Percentiles rank a stretch among this genome's conserved stretches.
Conservation (phyloP, 345 rosid genomes). For the Zanthoxylum bungeanum region DNA sequence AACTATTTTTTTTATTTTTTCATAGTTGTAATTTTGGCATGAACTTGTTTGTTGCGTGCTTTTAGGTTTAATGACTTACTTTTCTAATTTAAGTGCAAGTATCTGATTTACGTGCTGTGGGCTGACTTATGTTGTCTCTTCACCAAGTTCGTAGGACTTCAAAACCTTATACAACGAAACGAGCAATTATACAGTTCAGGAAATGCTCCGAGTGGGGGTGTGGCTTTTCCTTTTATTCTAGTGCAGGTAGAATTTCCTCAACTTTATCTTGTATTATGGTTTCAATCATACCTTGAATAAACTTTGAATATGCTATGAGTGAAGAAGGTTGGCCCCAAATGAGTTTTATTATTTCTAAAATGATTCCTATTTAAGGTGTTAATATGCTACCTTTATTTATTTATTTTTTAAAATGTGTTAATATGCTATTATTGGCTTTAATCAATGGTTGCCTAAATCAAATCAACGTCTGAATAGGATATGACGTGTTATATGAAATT, state of each 20-base stretch:
- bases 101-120: background rate
- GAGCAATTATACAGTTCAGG: conserved; percentile 77
- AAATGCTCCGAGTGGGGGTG: conserved; percentile 80
- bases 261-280: background rate
- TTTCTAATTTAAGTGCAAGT: background rate
- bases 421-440: no score
- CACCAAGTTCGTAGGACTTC: conserved; percentile 76
- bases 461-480: background rate
- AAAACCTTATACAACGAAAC: conserved; percentile 78
- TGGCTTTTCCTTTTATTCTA: conserved; percentile 93
- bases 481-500: background rate
- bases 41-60: conserved; percentile 5
- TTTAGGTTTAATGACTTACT: background rate
- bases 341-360: background rate
- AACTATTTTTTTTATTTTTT: conserved; percentile 5
- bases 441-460: background rate
- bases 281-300: background rate
- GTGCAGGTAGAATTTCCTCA: conserved; percentile 69
- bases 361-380: background rate
- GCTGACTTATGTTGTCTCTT: conserved; percentile 22
- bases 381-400: no score
- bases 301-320: background rate
- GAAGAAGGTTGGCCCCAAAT: conserved; percentile 1
- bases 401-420: no score
- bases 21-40: conserved; percentile 5